Evolutionary conservation across 805 yeast species (phyloP).

Genomic region (Trichomonascus vanleenenianus): DNA sequence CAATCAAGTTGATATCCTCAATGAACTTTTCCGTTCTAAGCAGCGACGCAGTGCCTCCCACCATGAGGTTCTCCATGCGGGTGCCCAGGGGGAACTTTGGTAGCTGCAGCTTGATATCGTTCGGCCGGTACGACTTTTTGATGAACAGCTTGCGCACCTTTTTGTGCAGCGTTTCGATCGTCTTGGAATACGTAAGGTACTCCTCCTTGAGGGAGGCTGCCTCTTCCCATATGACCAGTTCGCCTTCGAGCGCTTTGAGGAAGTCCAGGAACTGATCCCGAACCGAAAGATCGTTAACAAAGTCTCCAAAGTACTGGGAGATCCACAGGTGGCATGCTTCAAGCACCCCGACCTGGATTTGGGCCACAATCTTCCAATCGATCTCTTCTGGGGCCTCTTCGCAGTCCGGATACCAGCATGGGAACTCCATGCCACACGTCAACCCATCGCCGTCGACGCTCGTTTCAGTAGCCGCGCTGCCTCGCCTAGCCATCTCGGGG

Average conservation of each 20-base stretch:
- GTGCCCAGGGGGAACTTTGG: conserved; percentile 17
- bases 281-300: conserved; percentile 57
- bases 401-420: conserved; percentile 19
- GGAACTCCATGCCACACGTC: conserved; percentile 14
- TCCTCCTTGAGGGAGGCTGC: conserved; percentile 11
- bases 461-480: too few relatives aligned
- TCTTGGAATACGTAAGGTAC: conserved; percentile 19
- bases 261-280: conserved; percentile 55
- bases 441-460: conserved; percentile 17
- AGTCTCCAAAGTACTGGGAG: conserved; percentile 65
- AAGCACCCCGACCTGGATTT: conserved; percentile 73
- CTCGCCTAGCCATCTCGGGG: not conserved
- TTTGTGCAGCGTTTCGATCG: conserved; percentile 42
- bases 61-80: conserved; percentile 13
- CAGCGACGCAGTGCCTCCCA: conserved; percentile 6
- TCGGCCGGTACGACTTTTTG: conserved; percentile 27
- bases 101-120: conserved; percentile 22
- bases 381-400: conserved; percentile 33
- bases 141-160: conserved; percentile 55
- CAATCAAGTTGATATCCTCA: conserved; percentile 52
- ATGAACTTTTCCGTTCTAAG: conserved; percentile 49
- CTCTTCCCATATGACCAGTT: conserved; percentile 33
- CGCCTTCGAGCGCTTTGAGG: conserved; percentile 60
- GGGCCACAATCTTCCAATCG: conserved; percentile 61
- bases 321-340: conserved; percentile 69